phyloP scores from a whole-genome alignment of 2,329 filamentous ascomycete species.

The Penicillium janthinellum region DNA sequence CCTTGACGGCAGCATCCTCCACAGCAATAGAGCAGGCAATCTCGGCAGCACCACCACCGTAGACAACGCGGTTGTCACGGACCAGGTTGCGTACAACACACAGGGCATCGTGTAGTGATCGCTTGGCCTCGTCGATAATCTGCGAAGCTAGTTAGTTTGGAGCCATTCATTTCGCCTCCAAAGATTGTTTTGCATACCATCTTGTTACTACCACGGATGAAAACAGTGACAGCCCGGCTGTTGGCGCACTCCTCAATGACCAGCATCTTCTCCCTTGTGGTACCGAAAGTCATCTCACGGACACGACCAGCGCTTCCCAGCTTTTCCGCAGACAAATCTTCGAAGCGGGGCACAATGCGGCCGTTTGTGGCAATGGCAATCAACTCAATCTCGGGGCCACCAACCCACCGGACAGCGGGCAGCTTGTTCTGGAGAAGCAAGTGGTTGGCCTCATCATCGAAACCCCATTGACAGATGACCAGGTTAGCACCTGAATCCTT shows the following conservation, averaged over 20 bases:
- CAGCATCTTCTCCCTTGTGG: constrained; percentile 98
- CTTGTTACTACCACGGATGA: constrained; percentile 97
- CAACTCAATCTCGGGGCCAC: constrained; percentile 95
- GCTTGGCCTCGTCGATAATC: constrained; percentile 99
- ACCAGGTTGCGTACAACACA: constrained; percentile 98
- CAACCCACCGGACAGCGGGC: constrained; percentile 96
- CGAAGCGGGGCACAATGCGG: constrained; percentile 94
- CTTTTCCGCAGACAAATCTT: constrained; percentile 89
- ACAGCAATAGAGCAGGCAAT: constrained; percentile 96
- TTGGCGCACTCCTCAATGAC: constrained; percentile 99
- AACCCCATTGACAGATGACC: constrained; percentile 98
- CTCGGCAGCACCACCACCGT: constrained; percentile 94
- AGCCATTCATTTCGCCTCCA: neutral
- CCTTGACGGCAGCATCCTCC: constrained; percentile 87
- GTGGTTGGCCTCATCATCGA: constrained; percentile 98
- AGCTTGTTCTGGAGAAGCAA: constrained; percentile 93
- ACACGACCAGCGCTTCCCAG: constrained; percentile 87
- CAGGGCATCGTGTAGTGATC: constrained; percentile 93
- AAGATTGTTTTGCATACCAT: constrained; percentile 66
- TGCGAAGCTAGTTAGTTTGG: constrained; percentile 41
- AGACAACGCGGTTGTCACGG: constrained; percentile 93
- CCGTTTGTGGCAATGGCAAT: constrained; percentile 99
- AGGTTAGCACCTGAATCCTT: constrained; percentile 97
- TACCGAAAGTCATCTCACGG: constrained; percentile 93
- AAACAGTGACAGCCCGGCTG: constrained; percentile 91